A percentile compares a stretch with the other conserved stretches of the same genome.
phyloP scores from a whole-genome alignment of 2,329 filamentous ascomycete genomes.

The Zalaria sp. region DNA sequence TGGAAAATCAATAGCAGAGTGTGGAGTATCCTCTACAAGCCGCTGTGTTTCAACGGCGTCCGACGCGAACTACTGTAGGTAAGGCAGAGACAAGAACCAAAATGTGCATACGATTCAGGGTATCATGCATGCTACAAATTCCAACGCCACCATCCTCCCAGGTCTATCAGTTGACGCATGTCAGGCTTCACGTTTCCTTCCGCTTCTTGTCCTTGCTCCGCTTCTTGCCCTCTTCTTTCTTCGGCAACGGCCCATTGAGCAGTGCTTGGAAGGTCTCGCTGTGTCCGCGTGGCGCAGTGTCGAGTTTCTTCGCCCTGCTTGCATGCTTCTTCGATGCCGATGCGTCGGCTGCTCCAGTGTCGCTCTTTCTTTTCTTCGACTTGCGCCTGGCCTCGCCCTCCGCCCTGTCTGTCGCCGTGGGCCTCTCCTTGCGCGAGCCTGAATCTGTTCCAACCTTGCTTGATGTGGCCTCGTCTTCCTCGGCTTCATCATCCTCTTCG shows the following conservation, averaged over 20 bases:
- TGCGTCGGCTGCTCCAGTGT: constrained; percentile 2
- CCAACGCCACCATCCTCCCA: too few relatives aligned
- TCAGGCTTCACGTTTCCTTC: background rate
- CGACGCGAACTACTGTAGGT: too few relatives aligned
- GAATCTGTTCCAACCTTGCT: background rate
- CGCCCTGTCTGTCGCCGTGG: background rate
- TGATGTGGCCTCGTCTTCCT: constrained; percentile 1
- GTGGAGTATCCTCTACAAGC: too few relatives aligned
- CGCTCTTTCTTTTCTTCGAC: constrained; percentile 8
- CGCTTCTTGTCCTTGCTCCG: constrained; percentile 6
- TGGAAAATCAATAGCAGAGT: too few relatives aligned
- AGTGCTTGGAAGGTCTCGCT: constrained; percentile 12
- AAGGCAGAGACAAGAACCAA: too few relatives aligned
- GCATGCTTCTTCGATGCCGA: background rate
- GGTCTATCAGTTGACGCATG: too few relatives aligned
- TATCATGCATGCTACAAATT: too few relatives aligned
- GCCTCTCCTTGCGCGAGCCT: background rate
- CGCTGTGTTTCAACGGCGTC: too few relatives aligned
- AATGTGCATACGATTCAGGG: too few relatives aligned
- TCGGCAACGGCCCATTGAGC: constrained; percentile 13
- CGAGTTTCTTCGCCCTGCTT: constrained; percentile 3
- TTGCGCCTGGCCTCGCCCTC: constrained; percentile 2
- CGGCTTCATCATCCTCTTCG: background rate
- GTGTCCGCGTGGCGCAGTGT: constrained; percentile 2
- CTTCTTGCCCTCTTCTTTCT: constrained; percentile 11